Conservation (phyloP, 441 rosid species). For the Jatropha podagrica region DNA sequence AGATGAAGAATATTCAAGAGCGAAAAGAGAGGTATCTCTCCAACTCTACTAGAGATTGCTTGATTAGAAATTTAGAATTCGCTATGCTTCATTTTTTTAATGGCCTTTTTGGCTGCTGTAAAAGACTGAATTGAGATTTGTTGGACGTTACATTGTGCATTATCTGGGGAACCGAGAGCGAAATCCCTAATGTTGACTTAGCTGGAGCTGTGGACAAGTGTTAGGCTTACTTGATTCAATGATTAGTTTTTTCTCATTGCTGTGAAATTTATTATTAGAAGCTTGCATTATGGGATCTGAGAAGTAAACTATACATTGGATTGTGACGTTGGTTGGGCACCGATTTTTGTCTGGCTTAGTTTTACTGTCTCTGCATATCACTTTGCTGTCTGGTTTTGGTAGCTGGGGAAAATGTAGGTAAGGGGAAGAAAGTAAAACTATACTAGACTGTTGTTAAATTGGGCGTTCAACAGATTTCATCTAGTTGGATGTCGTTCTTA, state of each 20-base stretch:
- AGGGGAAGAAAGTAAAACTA: neutral
- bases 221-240: constrained; percentile 10
- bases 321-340: neutral
- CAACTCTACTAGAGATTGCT: neutral
- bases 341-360: constrained; percentile 15
- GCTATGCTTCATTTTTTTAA: neutral
- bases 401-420: constrained; percentile 22
- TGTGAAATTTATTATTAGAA: neutral
- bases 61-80: neutral
- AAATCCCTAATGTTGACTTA: neutral
- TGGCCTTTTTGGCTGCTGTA: constrained; percentile 21
- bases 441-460: too few species aligned
- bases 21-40: constrained; percentile 73
- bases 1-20: constrained; percentile 80
- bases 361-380: constrained; percentile 13
- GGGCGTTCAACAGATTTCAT: neutral
- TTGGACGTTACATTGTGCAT: constrained; percentile 25
- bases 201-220: neutral
- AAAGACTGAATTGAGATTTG: constrained; percentile 15
- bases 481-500: neutral
- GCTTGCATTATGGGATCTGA: neutral
- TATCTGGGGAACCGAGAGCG: neutral
- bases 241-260: neutral
- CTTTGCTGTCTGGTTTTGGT: constrained; percentile 17
- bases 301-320: neutral